Conservation (phyloP, 257 asterid species). For the Salvia rosmarinus region DNA sequence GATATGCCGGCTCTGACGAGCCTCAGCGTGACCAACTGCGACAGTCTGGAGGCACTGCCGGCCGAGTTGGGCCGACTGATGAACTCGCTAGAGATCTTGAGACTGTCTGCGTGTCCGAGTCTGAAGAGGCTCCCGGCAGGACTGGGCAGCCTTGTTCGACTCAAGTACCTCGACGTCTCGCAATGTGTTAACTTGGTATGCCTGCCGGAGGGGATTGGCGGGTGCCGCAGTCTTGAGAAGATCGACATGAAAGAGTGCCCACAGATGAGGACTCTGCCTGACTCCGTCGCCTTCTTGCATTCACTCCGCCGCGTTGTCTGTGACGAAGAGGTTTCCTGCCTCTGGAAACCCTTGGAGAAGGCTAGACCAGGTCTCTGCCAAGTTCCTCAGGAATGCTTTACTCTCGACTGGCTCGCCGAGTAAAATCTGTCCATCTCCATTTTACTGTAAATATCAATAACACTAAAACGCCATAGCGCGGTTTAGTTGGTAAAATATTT, state of each 20-base stretch:
- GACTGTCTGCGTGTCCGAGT: constrained; percentile 78
- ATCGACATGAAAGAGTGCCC: constrained; percentile 93
- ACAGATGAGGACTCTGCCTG: constrained; percentile 55
- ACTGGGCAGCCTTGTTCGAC: constrained; percentile 49
- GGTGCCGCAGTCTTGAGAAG: constrained; percentile 71
- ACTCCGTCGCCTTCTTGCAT: constrained; percentile 44
- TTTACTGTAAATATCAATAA: not conserved
- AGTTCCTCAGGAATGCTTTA: constrained; percentile 75
- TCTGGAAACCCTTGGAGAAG: constrained; percentile 69
- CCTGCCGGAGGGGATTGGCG: constrained; percentile 71
- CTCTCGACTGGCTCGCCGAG: constrained; percentile 81
- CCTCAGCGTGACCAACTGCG: constrained; percentile 85
- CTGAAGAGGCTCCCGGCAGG: constrained; percentile 59
- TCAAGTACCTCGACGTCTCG: constrained; percentile 73
- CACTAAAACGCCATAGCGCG: no score
- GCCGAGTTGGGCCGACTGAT: constrained; percentile 61
- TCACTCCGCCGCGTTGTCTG: constrained; percentile 66
- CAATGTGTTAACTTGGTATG: constrained; percentile 71
- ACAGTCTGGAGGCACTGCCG: constrained; percentile 69
- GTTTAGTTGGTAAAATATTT: no score
- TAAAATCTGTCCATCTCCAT: no score
- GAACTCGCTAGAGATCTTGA: constrained; percentile 50
- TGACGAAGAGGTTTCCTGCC: constrained; percentile 68
- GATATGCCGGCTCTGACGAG: constrained; percentile 62
- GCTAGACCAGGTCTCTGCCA: constrained; percentile 55